Base-by-base conservation (phyloP, 1,139 yeast species). In the Geotrichum carabidarum region DNA sequence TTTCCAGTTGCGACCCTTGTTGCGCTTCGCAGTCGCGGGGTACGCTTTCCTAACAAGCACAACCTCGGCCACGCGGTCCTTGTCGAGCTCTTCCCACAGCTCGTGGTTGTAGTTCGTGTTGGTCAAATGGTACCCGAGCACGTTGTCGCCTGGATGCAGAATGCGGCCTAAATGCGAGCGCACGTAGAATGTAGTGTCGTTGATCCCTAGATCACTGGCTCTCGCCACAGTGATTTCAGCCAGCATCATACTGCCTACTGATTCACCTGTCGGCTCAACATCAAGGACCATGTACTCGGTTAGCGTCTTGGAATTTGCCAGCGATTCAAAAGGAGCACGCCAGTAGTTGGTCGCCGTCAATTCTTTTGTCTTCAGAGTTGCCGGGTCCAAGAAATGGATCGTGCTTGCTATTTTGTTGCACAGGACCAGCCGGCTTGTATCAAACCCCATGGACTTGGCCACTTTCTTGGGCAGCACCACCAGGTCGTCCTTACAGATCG, bases 121-220 rank as follows among this genome's bases (percentile, higher is more conserved):
- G 44, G 83, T 77, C 57, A 91, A 75, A 70, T 80, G 90, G 72
- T 91, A 94, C 51, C 99, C 99, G 79, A 90, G 75, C 44, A 83
- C 95, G 14, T 95, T 85, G 71, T 94, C 99, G 62, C 99, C 99
- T 1, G 99, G 95, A 69, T 93, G 98, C 65, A 94, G 77, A 63
- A 94, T 81, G 59, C 86, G 97, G 62, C 99, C 99, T 55, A 94
- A 75, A 69, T 94, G 99, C 0, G 96, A 82, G 68, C 97, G 81
- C 41, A 91, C 84, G 62, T 87, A 87, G 69, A 79, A 91, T 30
- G 86, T 84, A 58, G 80, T 79, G 67, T 89, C 96, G 65, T 90
- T 90, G 44, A 79, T 79, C 43, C 97, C 96, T 75, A 93, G 71
- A 69, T 93, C 98, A 51, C 83, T 74, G n/a, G 94, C 83, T 68